Conservation (phyloP, 352 stramenopile species). For the Pythium brachiatum region DNA sequence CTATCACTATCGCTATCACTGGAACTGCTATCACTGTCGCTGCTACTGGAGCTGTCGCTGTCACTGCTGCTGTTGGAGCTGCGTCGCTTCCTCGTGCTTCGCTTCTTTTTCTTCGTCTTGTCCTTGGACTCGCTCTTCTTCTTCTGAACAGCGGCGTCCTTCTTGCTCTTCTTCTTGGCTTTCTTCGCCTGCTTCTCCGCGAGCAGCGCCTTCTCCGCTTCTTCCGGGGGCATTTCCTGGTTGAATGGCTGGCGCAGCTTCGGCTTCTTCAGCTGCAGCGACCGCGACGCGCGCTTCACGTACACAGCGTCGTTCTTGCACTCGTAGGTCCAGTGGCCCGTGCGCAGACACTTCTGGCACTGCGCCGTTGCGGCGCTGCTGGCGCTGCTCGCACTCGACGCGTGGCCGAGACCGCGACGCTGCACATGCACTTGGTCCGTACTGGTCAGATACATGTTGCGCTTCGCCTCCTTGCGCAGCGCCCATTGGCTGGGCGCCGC, state of each 20-base stretch:
- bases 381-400: slow-evolving; percentile 8
- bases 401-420: slow-evolving; percentile 33
- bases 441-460: slow-evolving; percentile 84
- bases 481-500: slow-evolving; percentile 60
- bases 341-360: slow-evolving; percentile 83
- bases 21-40: slow-evolving; percentile 19
- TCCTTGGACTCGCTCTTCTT: slow-evolving; percentile 12
- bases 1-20: slow-evolving; percentile 19
- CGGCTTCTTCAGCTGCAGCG: slow-evolving; percentile 76
- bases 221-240: slow-evolving; percentile 63
- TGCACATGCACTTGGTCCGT: slow-evolving; percentile 68
- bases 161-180: slow-evolving; percentile 4
- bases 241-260: slow-evolving; percentile 83
- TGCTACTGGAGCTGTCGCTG: slow-evolving; percentile 21
- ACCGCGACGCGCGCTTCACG: slow-evolving; percentile 69
- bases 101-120: slow-evolving; percentile 32
- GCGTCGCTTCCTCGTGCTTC: slow-evolving; percentile 27
- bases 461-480: slow-evolving; percentile 66
- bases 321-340: slow-evolving; percentile 86
- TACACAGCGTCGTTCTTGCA: slow-evolving; percentile 87
- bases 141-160: slow-evolving; percentile 13
- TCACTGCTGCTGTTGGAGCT: slow-evolving; percentile 17
- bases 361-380: slow-evolving; percentile 33
- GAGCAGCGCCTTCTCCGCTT: slow-evolving; percentile 35
- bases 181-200: slow-evolving; percentile 25